These are phyloP conservation scores for Linanthus parryae DNA, from an alignment of 148 eudicot genomes.

Conservation along the genomic window DNA sequence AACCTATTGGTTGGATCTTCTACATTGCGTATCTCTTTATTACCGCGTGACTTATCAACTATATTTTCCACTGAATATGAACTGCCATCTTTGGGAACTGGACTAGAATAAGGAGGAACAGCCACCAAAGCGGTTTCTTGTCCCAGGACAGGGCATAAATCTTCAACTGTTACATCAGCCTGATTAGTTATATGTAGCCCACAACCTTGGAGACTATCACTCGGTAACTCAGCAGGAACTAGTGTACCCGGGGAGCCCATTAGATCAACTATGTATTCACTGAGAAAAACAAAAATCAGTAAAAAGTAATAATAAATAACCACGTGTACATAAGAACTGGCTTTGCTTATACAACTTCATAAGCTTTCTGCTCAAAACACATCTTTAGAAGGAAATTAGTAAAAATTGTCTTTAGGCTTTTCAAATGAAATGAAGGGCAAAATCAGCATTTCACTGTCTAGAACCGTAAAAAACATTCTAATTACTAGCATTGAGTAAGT, in stretches of 20 bases:
- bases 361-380: too few relatives aligned
- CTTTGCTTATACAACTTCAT: background rate
- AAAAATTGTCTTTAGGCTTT: too few relatives aligned
- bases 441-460: too few relatives aligned
- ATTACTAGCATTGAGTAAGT: too few relatives aligned
- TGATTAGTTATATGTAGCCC: constrained; percentile 42
- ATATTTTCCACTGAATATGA: constrained; percentile 31
- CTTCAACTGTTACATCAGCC: constrained; percentile 33
- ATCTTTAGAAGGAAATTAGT: too few relatives aligned
- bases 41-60: too few relatives aligned
- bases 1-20: constrained; percentile 28
- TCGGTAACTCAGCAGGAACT: constrained; percentile 93
- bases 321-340: constrained; percentile 4
- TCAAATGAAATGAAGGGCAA: too few relatives aligned
- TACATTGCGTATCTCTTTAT: too few relatives aligned
- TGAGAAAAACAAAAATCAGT: too few relatives aligned
- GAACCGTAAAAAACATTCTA: too few relatives aligned
- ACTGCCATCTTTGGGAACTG: constrained; percentile 22
- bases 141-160: constrained; percentile 36
- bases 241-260: constrained; percentile 98
- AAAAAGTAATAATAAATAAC: too few relatives aligned
- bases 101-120: constrained; percentile 25
- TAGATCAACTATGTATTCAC: constrained; percentile 90
- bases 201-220: constrained; percentile 51
- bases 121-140: constrained; percentile 25